These are phyloP conservation scores for Polyporus tsugae DNA, from an alignment of 1,284 basidiomycete species.

Conservation along the genomic window DNA sequence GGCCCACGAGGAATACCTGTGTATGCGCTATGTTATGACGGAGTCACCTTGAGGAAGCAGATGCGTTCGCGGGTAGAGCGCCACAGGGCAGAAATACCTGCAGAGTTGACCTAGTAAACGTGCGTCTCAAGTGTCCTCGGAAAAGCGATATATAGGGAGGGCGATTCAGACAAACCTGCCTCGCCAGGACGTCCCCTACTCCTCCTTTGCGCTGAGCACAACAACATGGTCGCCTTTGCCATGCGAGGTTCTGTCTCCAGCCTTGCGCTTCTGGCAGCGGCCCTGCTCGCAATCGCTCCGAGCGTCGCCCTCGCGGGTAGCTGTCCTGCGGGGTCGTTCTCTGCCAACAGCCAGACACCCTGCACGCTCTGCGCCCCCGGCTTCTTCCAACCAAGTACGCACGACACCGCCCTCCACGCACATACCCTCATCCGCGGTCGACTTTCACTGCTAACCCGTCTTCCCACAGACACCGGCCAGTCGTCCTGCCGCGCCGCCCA, in stretches of 20 bases:
- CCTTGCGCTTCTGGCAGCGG: neutral
- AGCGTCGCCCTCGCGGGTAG: neutral
- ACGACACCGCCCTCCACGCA: neutral
- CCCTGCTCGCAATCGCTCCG: neutral
- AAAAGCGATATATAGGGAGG: neutral
- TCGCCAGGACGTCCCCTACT: neutral
- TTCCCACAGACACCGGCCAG: conserved; percentile 22
- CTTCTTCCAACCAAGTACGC: conserved; percentile 24
- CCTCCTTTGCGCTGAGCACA: neutral
- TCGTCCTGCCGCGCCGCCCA: conserved; percentile 25
- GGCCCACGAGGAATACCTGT: neutral
- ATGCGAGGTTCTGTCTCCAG: neutral
- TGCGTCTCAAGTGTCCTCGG: neutral
- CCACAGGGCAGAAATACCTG: neutral
- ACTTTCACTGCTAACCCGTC: neutral
- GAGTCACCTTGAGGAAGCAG: neutral
- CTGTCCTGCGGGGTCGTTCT: conserved; percentile 25
- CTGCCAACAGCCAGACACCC: conserved; percentile 20
- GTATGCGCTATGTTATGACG: neutral
- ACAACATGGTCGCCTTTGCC: conserved; percentile 7
- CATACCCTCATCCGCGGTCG: neutral
- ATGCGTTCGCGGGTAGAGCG: neutral
- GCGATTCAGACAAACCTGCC: neutral
- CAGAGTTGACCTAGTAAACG: neutral
- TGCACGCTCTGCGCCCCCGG: conserved; percentile 26